A percentile compares a stretch with the other conserved stretches of the same genome.
These are phyloP conservation scores for Cystobasidium sp. DNA, from an alignment of 1,284 basidiomycete genomes.

Conservation along the genomic window DNA sequence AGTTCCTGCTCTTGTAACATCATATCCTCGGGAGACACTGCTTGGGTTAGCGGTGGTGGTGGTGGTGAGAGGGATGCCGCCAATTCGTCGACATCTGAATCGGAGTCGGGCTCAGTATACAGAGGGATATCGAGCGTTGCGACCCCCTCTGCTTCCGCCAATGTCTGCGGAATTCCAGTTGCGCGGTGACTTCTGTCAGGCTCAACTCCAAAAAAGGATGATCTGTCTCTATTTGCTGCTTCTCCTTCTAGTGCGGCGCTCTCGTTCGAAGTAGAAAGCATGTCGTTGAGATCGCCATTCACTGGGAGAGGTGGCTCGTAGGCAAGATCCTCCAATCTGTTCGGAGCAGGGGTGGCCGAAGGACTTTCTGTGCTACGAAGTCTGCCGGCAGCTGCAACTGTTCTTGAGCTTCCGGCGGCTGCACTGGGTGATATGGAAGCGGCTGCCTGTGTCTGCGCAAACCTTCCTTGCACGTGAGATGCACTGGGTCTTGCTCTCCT, in stretches of 20 bases:
- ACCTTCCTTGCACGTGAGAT: slow-evolving; percentile 1
- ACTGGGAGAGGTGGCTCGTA: too few relatives aligned
- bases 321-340: too few relatives aligned
- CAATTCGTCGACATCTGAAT: neutral
- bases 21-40: neutral
- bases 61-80: neutral
- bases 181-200: too few relatives aligned
- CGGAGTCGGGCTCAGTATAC: neutral
- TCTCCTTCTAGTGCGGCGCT: too few relatives aligned
- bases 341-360: too few relatives aligned
- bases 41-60: neutral
- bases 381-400: neutral
- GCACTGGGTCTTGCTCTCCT: slow-evolving; percentile 28
- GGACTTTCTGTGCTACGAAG: too few relatives aligned
- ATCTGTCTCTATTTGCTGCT: too few relatives aligned
- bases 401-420: neutral
- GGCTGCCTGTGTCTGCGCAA: neutral
- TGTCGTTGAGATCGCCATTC: too few relatives aligned
- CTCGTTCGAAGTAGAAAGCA: too few relatives aligned
- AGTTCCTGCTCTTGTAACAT: neutral
- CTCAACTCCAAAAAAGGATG: too few relatives aligned
- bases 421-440: slow-evolving; percentile 1
- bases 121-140: neutral
- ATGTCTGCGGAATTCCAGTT: too few relatives aligned
- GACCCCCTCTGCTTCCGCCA: too few relatives aligned